Evolutionary conservation across 441 rosid genomes (phyloP).

Genomic region (Aquilaria agallochum): DNA sequence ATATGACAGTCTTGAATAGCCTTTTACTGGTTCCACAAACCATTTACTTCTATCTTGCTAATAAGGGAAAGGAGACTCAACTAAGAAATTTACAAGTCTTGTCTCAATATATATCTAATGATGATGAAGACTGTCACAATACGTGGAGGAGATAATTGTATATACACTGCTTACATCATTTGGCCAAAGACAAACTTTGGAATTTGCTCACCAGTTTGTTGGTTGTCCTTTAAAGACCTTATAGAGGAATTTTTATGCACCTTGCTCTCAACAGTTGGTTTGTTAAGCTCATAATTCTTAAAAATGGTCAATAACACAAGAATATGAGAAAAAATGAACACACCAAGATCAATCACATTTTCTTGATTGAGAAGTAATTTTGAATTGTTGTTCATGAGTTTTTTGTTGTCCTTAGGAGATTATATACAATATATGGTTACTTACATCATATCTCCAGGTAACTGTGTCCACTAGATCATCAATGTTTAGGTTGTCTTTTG

Average conservation of each 20-base stretch:
- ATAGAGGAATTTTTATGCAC: conserved; percentile 18
- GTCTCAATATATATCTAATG: conserved; percentile 3
- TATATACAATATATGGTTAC: too few species aligned
- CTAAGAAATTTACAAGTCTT: conserved; percentile 7
- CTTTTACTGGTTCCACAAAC: conserved; percentile 68
- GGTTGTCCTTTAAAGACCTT: conserved; percentile 20
- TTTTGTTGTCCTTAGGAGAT: too few species aligned
- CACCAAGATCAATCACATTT: too few species aligned
- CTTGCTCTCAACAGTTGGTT: conserved; percentile 22
- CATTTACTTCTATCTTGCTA: conserved; percentile 71
- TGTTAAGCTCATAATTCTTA: conserved; percentile 24
- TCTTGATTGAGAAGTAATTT: too few species aligned
- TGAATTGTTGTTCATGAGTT: too few species aligned
- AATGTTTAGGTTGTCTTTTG: conserved; percentile 8
- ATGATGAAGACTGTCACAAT: conserved; percentile 4
- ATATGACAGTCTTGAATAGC: conserved; percentile 4
- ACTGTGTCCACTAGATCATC: too few species aligned
- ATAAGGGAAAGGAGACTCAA: conserved; percentile 16
- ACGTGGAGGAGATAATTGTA: not conserved
- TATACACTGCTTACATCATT: conserved; percentile 54
- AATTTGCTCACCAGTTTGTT: conserved; percentile 20
- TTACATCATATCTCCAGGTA: too few species aligned
- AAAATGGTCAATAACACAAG: too few species aligned
- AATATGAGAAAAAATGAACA: too few species aligned
- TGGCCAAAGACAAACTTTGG: conserved; percentile 38